phyloP scores from a whole-genome alignment of 192 early-diverging fungal species.

The Chytriomyces confervae region DNA sequence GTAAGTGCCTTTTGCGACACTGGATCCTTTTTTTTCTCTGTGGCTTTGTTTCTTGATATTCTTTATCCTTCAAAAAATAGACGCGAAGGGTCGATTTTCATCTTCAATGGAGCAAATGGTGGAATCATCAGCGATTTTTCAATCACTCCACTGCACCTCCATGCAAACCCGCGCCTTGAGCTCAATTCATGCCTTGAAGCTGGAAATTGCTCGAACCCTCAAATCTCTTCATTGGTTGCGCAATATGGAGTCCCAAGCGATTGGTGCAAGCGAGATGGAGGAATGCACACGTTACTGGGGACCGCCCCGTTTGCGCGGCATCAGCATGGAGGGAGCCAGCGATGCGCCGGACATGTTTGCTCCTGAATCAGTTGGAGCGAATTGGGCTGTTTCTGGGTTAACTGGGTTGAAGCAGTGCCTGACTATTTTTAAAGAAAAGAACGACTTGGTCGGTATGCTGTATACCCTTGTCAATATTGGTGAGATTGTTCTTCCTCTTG shows the following conservation, averaged over 20 bases:
- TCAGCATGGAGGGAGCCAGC: conserved; percentile 36
- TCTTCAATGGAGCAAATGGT: conserved; percentile 41
- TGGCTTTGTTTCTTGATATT: conserved; percentile 1
- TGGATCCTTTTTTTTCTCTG: conserved; percentile 20
- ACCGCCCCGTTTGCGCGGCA: conserved; percentile 38
- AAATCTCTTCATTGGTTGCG: conserved; percentile 52
- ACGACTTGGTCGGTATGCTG: conserved; percentile 34
- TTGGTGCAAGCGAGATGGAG: conserved; percentile 42
- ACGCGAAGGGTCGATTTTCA: conserved; percentile 47
- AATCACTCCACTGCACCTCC: conserved; percentile 25
- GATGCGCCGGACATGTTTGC: conserved; percentile 33
- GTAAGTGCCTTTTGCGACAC: conserved; percentile 1
- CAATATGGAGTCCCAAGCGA: conserved; percentile 49
- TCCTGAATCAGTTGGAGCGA: conserved; percentile 27
- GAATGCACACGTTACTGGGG: conserved; percentile 46
- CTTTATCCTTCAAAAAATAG: not conserved
- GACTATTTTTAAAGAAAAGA: conserved; percentile 12
- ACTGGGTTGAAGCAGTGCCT: conserved; percentile 18
- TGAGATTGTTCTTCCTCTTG: not conserved
- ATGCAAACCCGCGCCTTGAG: conserved; percentile 30
- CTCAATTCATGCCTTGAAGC: conserved; percentile 35
- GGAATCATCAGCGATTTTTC: conserved; percentile 39
- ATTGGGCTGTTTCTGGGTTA: conserved; percentile 36
- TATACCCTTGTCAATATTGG: conserved; percentile 28
- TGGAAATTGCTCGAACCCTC: conserved; percentile 42